Percentiles rank a stretch among this genome's conserved stretches.
phyloP scores from a whole-genome alignment of 2,329 filamentous ascomycete species.

The Diaporthe sp. region DNA sequence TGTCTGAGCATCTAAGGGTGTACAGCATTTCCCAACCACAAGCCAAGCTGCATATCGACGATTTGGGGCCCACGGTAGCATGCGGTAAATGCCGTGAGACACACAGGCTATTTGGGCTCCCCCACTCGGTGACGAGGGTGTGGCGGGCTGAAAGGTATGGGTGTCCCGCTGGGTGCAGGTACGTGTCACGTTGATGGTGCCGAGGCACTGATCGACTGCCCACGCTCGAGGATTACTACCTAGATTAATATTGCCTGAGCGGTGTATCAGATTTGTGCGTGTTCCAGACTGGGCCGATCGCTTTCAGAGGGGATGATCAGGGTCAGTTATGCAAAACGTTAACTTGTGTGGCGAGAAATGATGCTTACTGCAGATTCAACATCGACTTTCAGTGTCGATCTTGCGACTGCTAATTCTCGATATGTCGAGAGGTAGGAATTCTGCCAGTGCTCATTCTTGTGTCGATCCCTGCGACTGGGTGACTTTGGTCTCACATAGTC shows the following conservation, averaged over 20 bases:
- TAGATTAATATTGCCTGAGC: not conserved
- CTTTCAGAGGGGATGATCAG: not conserved
- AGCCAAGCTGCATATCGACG: slow-evolving; percentile 9
- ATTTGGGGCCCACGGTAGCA: not conserved
- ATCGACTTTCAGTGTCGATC: not conserved
- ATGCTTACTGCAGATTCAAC: not conserved
- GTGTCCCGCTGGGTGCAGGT: not conserved
- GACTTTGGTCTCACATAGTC: not conserved
- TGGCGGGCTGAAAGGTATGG: slow-evolving; percentile 12
- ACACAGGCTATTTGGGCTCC: not conserved
- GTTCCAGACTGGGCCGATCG: not conserved
- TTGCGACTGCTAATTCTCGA: not conserved
- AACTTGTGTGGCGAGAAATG: no score
- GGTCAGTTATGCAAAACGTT: not conserved
- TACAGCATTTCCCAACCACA: not conserved
- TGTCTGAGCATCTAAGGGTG: not conserved
- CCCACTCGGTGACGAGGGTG: not conserved
- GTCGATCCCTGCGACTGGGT: not conserved
- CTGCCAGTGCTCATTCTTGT: not conserved
- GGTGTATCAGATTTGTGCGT: not conserved
- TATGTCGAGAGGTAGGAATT: no score
- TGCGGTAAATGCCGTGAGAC: not conserved
- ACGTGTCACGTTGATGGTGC: not conserved
- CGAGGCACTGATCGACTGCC: not conserved
- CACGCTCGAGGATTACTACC: slow-evolving; percentile 11